phyloP scores from a whole-genome alignment of 495 filamentous ascomycete species.

The Neurospora sp. region DNA sequence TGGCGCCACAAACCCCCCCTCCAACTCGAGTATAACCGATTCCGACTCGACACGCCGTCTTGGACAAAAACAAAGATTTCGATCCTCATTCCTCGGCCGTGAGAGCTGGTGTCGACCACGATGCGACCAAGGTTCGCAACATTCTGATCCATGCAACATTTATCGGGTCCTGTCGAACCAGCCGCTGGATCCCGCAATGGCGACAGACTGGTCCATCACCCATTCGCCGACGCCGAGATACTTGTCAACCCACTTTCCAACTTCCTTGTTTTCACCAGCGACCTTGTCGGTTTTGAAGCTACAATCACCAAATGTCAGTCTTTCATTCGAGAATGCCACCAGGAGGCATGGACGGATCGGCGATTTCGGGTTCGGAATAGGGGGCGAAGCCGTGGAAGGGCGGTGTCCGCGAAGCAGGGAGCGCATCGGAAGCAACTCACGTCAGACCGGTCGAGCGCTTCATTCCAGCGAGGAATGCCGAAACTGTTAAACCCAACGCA shows the following conservation, averaged over 20 bases:
- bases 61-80: not conserved
- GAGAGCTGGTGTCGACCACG: not conserved
- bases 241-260: conserved; percentile 85
- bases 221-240: conserved; percentile 94
- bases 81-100: not conserved
- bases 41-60: not conserved
- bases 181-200: conserved; percentile 72
- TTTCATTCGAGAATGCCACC: not conserved
- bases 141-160: conserved; percentile 19
- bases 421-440: conserved; percentile 48
- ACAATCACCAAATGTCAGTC: conserved; percentile 3
- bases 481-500: conserved; percentile 45
- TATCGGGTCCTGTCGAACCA: conserved; percentile 86
- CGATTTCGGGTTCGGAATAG: conserved; percentile 3
- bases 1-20: not conserved
- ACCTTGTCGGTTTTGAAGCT: conserved; percentile 85
- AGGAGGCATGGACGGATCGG: conserved; percentile 43
- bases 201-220: conserved; percentile 96
- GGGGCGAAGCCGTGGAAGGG: not conserved
- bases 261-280: conserved; percentile 65
- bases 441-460: conserved; percentile 93
- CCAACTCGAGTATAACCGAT: not conserved
- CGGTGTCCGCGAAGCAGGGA: not conserved
- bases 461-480: conserved; percentile 90
- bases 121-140: not conserved